Evolutionary conservation across 192 early-diverging fungal species (phyloP).

Genomic region (Glomus cerebriforme): DNA sequence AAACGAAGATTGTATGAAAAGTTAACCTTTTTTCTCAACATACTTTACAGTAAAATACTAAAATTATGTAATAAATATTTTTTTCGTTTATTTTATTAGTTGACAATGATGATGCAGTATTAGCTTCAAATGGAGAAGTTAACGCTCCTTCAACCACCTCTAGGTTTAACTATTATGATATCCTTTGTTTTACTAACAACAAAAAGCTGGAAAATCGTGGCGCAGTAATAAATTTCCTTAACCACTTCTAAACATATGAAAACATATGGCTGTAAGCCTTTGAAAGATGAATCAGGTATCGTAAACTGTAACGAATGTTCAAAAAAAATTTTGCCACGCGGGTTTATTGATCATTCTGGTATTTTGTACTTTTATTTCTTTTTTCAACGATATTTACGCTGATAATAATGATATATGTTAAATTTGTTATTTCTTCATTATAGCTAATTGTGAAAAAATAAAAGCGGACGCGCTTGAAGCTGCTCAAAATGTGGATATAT

Average conservation of each 20-base stretch:
- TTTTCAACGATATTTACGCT: not conserved
- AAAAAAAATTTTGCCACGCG: slow-evolving; percentile 63
- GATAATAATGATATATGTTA: not conserved
- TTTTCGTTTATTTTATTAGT: not conserved
- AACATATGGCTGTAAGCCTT: slow-evolving; percentile 56
- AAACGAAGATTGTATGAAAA: slow-evolving; percentile 1
- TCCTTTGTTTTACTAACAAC: not conserved
- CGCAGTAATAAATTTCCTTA: not conserved
- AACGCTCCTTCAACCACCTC: not conserved
- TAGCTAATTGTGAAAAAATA: slow-evolving; percentile 6
- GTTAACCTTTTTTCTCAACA: not conserved
- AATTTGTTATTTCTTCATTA: not conserved
- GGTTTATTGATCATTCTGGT: slow-evolving; percentile 66
- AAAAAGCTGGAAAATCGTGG: too few species aligned
- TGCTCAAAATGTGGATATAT: not conserved
- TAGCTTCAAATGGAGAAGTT: slow-evolving; percentile 4
- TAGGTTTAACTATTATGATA: slow-evolving; percentile 19
- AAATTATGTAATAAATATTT: not conserved
- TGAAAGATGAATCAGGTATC: slow-evolving; percentile 63
- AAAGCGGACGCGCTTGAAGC: not conserved
- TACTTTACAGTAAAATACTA: not conserved
- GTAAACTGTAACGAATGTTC: slow-evolving; percentile 68
- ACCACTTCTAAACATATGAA: slow-evolving; percentile 40
- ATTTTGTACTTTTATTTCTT: slow-evolving; percentile 15
- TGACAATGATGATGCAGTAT: slow-evolving; percentile 5